These are phyloP conservation scores for Hemileia vastatrix DNA, from an alignment of 1,284 basidiomycete genomes.

Conservation along the genomic window DNA sequence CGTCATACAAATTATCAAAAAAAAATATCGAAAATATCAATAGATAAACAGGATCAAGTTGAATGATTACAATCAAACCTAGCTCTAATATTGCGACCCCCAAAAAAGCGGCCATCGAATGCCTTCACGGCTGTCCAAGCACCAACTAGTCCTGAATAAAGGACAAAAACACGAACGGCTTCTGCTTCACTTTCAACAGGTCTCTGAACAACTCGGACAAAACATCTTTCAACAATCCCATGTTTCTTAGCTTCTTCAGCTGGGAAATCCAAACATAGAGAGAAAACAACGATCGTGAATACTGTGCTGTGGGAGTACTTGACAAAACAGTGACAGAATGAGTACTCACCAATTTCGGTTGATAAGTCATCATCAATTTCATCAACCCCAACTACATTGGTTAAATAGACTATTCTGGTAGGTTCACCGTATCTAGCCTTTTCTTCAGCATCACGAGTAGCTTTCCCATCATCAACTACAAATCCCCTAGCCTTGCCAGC, in stretches of 20 bases:
- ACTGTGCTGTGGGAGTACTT: not conserved
- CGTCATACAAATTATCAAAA: not conserved
- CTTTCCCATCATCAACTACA: conserved; percentile 22
- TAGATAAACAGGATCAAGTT: not conserved
- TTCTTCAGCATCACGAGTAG: conserved; percentile 21
- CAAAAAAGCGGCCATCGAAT: conserved; percentile 81
- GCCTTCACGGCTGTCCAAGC: conserved; percentile 89
- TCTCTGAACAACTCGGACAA: conserved; percentile 26
- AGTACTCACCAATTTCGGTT: conserved; percentile 56
- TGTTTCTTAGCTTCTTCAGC: conserved; percentile 77
- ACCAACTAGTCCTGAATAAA: conserved; percentile 72
- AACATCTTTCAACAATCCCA: conserved; percentile 34
- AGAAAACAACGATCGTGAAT: not conserved
- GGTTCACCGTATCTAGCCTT: conserved; percentile 61
- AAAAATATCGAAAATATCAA: not conserved
- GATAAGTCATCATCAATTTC: conserved; percentile 72
- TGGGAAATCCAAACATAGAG: conserved; percentile 36
- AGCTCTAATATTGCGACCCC: conserved; percentile 59
- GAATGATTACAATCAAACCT: conserved; percentile 26
- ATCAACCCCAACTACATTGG: conserved; percentile 78
- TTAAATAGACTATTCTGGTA: conserved; percentile 73
- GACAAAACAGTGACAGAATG: conserved; percentile 43
- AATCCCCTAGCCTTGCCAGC: conserved; percentile 20
- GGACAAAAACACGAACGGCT: conserved; percentile 38
- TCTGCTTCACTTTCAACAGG: conserved; percentile 12